Base-by-base conservation (phyloP, 371 early-diverging fungal genomes). In the Paraphysoderma sedebokerense region DNA sequence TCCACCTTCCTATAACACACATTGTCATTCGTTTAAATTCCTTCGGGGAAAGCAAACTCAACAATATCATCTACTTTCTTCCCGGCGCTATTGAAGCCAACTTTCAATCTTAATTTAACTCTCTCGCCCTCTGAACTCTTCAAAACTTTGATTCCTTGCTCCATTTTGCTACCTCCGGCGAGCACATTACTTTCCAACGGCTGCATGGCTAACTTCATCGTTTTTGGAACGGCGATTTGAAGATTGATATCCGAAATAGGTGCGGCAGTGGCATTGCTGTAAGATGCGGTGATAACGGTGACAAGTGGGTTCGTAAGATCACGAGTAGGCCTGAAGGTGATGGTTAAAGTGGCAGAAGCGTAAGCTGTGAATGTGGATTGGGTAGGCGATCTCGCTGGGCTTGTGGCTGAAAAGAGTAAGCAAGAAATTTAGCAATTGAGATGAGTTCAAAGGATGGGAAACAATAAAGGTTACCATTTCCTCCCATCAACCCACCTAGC, bases 151-250 rank as follows among this genome's bases (percentile, higher is more conserved):
- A 46, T 27, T 28, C 39, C 33, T 19, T 46, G 47, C 15, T n/a
- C 30, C 12, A 31, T 41, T 1, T 9, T n/a, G 1, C 42, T 28
- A 3, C 11, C 38, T 1, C 7, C 6, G 7, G 47, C 22, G n/a
- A 46, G 2, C 42, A 28, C 5, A 15, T 15, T 44, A 19, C 22
- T 20, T 7, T 28, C 28, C 23, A 46, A 15, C 15, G 47, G 47
- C 15, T 26, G 28, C 5, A 46, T 1, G 8, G 19, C 22, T 11
- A 46, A 19, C 42, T 46, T 19, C 27, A 27, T 24, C 38, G 47
- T 22, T 30, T 46, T 46, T 15, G 47, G 47, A 26, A 46, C 47
- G 20, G 47, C 47, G 19, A 46, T 41, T 19, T 38, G 22, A 32
- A 46, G 13, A 20, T 33, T 27, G n/a, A 46, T 15, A 41, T 20